phyloP scores from a whole-genome alignment of 2,329 filamentous ascomycete species.

The Aspergillus costaricaensis region DNA sequence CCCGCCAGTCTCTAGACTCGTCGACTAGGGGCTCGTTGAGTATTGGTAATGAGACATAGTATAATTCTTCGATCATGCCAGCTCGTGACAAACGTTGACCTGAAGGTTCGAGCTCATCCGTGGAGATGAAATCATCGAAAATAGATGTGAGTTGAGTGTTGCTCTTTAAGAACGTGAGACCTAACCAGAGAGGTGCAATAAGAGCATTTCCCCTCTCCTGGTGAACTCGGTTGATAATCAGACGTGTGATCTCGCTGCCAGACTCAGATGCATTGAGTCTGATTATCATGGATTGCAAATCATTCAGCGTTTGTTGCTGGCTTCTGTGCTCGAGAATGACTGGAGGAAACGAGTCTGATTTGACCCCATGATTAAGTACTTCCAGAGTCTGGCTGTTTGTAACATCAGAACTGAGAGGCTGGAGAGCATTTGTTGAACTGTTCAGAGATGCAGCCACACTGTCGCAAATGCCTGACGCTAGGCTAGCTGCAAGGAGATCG shows the following conservation, averaged over 20 bases:
- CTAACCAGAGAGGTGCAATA: conserved; percentile 77
- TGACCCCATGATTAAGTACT: conserved; percentile 24
- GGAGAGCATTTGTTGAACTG: conserved; percentile 29
- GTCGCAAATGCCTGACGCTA: conserved; percentile 66
- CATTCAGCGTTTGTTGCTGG: conserved; percentile 64
- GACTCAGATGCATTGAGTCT: conserved; percentile 54
- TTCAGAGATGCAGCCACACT: conserved; percentile 61
- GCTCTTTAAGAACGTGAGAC: conserved; percentile 69
- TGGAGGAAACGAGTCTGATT: conserved; percentile 55
- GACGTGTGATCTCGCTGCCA: conserved; percentile 57
- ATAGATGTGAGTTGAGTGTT: conserved; percentile 55
- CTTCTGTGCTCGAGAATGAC: conserved; percentile 66
- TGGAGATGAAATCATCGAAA: conserved; percentile 68
- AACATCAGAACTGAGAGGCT: conserved; percentile 28
- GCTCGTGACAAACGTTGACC: conserved; percentile 28
- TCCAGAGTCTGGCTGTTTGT: conserved; percentile 29
- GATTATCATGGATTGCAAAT: conserved; percentile 62
- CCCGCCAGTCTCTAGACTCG: conserved; percentile 63
- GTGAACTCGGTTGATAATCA: conserved; percentile 66
- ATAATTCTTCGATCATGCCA: conserved; percentile 48
- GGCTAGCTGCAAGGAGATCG: conserved; percentile 31
- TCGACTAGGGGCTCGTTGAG: conserved; percentile 42
- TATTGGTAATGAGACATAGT: conserved; percentile 44
- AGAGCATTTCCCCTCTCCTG: conserved; percentile 60
- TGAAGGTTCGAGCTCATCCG: conserved; percentile 40